phyloP scores from a whole-genome alignment of 176 grass and related monocot species.

The Thalia dealbata region DNA sequence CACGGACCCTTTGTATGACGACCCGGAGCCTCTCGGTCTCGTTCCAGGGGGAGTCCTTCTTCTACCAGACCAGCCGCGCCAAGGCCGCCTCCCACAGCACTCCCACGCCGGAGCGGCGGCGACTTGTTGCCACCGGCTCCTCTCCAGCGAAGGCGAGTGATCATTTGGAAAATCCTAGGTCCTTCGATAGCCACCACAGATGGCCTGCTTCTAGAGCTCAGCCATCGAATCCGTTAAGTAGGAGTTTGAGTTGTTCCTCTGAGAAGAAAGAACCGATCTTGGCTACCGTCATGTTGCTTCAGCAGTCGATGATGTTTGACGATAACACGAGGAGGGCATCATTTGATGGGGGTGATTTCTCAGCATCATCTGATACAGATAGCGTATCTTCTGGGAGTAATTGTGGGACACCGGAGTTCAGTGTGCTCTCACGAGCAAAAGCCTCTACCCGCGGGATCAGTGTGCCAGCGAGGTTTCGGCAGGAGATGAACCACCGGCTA shows the following conservation, averaged over 20 bases:
- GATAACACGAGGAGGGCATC: not conserved
- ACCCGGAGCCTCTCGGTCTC: slow-evolving; percentile 40
- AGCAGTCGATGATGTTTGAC: slow-evolving; percentile 11
- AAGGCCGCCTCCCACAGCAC: slow-evolving; percentile 18
- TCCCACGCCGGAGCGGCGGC: slow-evolving; percentile 16
- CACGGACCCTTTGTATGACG: slow-evolving; percentile 19
- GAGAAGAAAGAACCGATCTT: slow-evolving; percentile 7
- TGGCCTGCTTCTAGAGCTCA: not conserved
- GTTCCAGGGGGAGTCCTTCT: slow-evolving; percentile 43
- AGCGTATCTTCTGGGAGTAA: slow-evolving; percentile 41
- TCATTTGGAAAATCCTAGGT: slow-evolving; percentile 14
- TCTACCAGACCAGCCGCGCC: slow-evolving; percentile 38
- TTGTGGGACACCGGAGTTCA: slow-evolving; percentile 25
- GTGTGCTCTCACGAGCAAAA: slow-evolving; percentile 19
- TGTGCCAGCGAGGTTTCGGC: slow-evolving; percentile 29
- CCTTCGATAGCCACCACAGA: slow-evolving; percentile 9
- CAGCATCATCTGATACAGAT: slow-evolving; percentile 34
- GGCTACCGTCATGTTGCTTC: not conserved
- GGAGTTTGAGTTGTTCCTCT: slow-evolving; percentile 23
- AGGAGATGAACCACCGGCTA: slow-evolving; percentile 12
- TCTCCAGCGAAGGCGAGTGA: not conserved
- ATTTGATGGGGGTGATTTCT: slow-evolving; percentile 22
- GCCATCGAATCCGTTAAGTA: not conserved
- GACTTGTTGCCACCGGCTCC: not conserved
- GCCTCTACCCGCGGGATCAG: slow-evolving; percentile 24